Base-by-base conservation (phyloP, 352 stramenopile species). In the Phytophthora agathidicida region DNA sequence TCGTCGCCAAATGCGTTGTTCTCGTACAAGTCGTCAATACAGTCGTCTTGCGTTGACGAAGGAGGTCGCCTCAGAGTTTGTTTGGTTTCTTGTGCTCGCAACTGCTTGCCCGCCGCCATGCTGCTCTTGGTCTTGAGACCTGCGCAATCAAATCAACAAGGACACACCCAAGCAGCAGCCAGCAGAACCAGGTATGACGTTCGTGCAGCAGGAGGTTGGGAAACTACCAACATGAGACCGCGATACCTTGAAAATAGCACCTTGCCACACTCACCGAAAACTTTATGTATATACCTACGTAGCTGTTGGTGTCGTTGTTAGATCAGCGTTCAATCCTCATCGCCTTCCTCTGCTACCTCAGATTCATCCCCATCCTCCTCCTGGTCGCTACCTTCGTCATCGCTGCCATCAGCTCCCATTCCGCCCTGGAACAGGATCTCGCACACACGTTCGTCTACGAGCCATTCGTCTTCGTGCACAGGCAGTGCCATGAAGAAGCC, bases 1-100 rank as follows among this genome's bases (percentile, higher is more conserved):
- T 89, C 80, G 22, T 92, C 72, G 8, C 71, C 69, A 19, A 84
- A 92, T n/a, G 78, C 72, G 39, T 90, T 90, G 67, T 79, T 89
- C 45, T 92, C 80, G 56, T 92, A 92, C 17, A 92, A 64, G 57
- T 92, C 77, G 47, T 92, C 82, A 26, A 90, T 83, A 35, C 78
- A 73, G 45, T 91, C 69, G 14, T 86, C 71, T 41, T 65, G 68
- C 8, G 69, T 77, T 5, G 44, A 41, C 0, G 43, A 63, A 27
- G 69, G 62, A 8, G 61, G 57, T 3, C 72, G 56, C 39, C 39
- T 16, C 2, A 54, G n/a, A 13, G 45, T 42, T 36, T 74, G 37
- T 53, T 78, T 83, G 31, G 14, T 53, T 19, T 42, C 30, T 13
- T 56, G 31, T 20, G 54, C 47, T 46, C 45, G 31, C 23, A 58